Base-by-base conservation (phyloP, 306 rosid species). In the Vigna radiata region DNA sequence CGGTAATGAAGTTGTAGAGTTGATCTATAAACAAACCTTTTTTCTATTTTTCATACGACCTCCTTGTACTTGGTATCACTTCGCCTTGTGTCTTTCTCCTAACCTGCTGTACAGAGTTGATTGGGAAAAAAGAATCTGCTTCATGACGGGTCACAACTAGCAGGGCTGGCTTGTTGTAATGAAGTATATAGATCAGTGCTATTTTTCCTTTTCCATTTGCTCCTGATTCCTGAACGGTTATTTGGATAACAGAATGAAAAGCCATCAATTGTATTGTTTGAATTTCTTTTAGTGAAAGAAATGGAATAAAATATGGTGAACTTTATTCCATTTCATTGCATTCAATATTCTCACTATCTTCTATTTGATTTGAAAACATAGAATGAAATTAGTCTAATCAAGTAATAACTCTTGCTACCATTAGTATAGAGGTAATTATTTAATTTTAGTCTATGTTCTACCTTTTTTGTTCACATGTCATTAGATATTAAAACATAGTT, bases 71-170 rank as follows among this genome's bases (percentile, higher is more conserved):
- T 77, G 50, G 60, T 63, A 77, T 60, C 68, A 61, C 82, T 25
- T 79, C 78, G 62, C 53, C 77, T 59, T 55, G 82, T 70, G 75
- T 70, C 68, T 50, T 81, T 76, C 70, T 25, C 65, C 83, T 86
- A 85, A 82, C 75, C 76, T 78, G 53, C 71, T 79, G 87, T 82
- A 78, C 77, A 85, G 86, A 68, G 73, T 73, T 80, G 83, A 73
- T 82, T 63, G 53, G 74, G 74, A 31, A 29, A 29, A 66, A 66
- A 31, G 16, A 68, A 62, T 68, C 27, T 64, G 71, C 73, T 73
- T 81, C 83, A 33, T 69, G 58, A 73, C 77, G 67, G 33, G 73
- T 65, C 53, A 65, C 76, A 72, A 66, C 48, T 44, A 68, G 46
- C 68, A 49, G 76, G 72, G 60, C 65, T 72, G 68, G 79, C 63